Base-by-base conservation (phyloP, 2,329 filamentous ascomycete species). In the Ascochyta rabiei region DNA sequence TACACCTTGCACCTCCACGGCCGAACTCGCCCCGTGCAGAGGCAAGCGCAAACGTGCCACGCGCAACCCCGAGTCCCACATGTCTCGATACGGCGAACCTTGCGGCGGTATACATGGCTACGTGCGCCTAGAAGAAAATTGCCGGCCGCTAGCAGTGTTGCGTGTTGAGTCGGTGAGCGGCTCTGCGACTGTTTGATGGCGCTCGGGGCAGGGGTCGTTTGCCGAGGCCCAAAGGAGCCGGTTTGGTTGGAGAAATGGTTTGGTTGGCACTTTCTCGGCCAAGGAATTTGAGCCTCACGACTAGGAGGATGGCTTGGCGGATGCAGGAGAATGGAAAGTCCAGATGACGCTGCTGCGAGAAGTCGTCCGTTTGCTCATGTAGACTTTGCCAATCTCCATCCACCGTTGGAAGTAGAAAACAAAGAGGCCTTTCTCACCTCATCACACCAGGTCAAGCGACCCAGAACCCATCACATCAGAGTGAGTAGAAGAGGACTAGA, bases 71-170 rank as follows among this genome's bases (percentile, higher is more conserved):
- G 34, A 54, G 63, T 55, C 66, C 66, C 64, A 67, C 66, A 64
- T 67, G 57, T 56, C 66, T 66, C 59, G 58, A 67, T 59, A 60
- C 44, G 62, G 66, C 50, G 51, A 62, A 57, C 54, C 64, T 68
- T 68, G 66, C 64, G 61, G 64, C 48, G 39, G 38, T 26, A 51
- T 51, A 61, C 62, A 68, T 66, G 55, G 44, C 45, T 59, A 58
- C 43, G 46, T 51, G 43, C 40, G 53, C 47, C 58, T 47, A 59
- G 58, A 57, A 55, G 52, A 53, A 61, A 55, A 44, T 51, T 38
- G 31, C 35, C 46, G 40, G 47, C 55, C 48, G 46, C 55, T 58
- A 58, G 47, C 44, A 46, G 49, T 49, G 51, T 45, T 43, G 51
- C 34, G 41, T 51, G 34, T 56, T 56, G 53, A 56, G 61, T 61